A percentile compares a stretch with the other conserved stretches of the same genome.
Conservation (phyloP, 2,329 filamentous ascomycete species). For the Fusarium globosum region DNA sequence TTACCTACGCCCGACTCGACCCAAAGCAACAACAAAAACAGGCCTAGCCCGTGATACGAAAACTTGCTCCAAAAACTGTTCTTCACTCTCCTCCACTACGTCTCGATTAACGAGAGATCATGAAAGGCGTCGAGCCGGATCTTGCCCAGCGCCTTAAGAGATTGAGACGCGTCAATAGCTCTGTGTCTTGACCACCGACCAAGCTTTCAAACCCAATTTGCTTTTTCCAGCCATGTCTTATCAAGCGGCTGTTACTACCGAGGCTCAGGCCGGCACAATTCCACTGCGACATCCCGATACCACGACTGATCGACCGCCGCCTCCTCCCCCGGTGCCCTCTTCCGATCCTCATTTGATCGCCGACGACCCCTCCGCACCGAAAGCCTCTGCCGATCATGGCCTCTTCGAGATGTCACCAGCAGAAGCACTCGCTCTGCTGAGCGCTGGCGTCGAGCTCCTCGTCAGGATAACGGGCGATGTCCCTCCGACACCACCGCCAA, state of each 20-base stretch:
- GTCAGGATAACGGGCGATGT: slow-evolving; percentile 81
- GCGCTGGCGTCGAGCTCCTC: slow-evolving; percentile 75
- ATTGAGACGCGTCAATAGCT: slow-evolving; percentile 42
- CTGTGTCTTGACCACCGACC: slow-evolving; percentile 38
- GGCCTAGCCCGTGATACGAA: slow-evolving; percentile 26
- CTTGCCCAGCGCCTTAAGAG: slow-evolving; percentile 43
- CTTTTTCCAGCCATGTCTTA: slow-evolving; percentile 40
- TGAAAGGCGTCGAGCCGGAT: slow-evolving; percentile 42
- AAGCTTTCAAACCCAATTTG: neutral
- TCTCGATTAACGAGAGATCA: slow-evolving; percentile 43
- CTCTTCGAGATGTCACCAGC: slow-evolving; percentile 78
- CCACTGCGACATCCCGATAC: slow-evolving; percentile 36
- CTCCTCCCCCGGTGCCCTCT: slow-evolving; percentile 57
- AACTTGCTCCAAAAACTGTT: slow-evolving; percentile 4
- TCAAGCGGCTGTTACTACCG: slow-evolving; percentile 35
- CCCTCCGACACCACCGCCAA: slow-evolving; percentile 80
- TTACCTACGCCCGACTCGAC: slow-evolving; percentile 1
- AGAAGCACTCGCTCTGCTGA: slow-evolving; percentile 83
- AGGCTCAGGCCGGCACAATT: slow-evolving; percentile 35
- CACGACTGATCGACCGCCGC: slow-evolving; percentile 49
- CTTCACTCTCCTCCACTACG: neutral
- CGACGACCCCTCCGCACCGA: slow-evolving; percentile 39
- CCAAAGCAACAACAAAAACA: slow-evolving; percentile 35
- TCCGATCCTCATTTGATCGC: slow-evolving; percentile 51
- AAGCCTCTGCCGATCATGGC: slow-evolving; percentile 63